Evolutionary conservation across 208 protist species (phyloP).

Genomic region (Trypanosoma rangeli): DNA sequence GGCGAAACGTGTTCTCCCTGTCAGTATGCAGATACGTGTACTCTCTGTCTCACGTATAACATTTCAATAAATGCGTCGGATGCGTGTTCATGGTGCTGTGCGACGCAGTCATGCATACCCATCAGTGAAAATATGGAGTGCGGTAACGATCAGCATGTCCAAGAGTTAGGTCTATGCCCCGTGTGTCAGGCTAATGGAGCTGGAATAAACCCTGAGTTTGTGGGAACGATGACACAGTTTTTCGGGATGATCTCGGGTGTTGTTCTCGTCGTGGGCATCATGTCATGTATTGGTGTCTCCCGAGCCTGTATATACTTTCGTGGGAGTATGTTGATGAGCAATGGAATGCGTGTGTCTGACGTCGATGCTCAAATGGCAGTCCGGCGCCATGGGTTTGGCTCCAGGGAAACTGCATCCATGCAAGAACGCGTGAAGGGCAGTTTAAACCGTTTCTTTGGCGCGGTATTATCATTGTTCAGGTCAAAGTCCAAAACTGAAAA

Average conservation of each 20-base stretch:
- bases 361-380: constrained; percentile 35
- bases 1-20: constrained; percentile 34
- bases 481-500: constrained; percentile 10
- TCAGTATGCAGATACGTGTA: constrained; percentile 47
- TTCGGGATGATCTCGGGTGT: constrained; percentile 30
- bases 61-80: constrained; percentile 15
- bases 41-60: constrained; percentile 24
- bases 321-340: neutral
- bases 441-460: constrained; percentile 2
- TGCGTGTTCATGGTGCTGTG: constrained; percentile 47
- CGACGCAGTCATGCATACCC: constrained; percentile 49
- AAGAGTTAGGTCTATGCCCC: constrained; percentile 15
- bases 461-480: constrained; percentile 7
- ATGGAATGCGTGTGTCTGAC: constrained; percentile 26
- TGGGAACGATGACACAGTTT: constrained; percentile 24
- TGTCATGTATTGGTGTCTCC: constrained; percentile 26
- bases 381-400: constrained; percentile 48
- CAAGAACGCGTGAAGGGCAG: neutral
- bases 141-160: constrained; percentile 34
- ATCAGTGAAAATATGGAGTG: constrained; percentile 12
- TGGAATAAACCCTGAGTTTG: constrained; percentile 31
- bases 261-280: constrained; percentile 30
- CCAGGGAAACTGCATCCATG: constrained; percentile 11
- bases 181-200: constrained; percentile 34
- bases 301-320: constrained; percentile 22